Evolutionary conservation across 306 rosid genomes (phyloP), one percentile per base, ranked within the genome.

Genomic region (Aeschynomene evenia): DNA sequence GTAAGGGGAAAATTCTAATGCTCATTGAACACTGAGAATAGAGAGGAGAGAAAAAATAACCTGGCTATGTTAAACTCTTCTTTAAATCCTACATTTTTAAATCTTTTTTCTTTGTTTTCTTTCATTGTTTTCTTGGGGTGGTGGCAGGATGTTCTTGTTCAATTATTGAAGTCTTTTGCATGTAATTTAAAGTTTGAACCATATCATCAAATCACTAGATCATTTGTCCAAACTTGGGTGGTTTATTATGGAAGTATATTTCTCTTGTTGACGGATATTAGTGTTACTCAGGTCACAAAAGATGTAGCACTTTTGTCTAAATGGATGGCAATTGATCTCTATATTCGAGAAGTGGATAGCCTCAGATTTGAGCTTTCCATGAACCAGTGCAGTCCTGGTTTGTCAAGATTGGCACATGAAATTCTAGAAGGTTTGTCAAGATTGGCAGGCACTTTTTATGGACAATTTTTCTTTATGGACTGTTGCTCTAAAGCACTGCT

Each of bases 321-420:
- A 84, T 92, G 98, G 98, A 92, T 92, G 95, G 92, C 92, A 24
- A 80, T 82, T 74, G 98, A 92, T 78, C 95, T 92, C 40, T 92
- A 92, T 76, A 79, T 92, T 23, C 85, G 95, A 10, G 98, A 92
- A 75, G 72, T 87, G 66, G 98, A 92, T 82, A 85, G 85, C 84
- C 91, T 92, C 69, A 85, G 87, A 75, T 92, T 92, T 81, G 98
- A 92, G 77, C 87, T 92, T 46, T 92, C 98, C 81, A 92, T 92
- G 96, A 85, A 86, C 60, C 86, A 74, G 39, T 89, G 98, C 87
- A 89, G 89, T 48, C 89, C 87, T 59, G 62, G 61, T 16, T 57
- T 92, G 85, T 82, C 85, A 74, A 75, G 75, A 66, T 59, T 89
- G 81, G 95, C 92, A 33, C 85, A 89, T 56, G 85, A 87, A 59